These are phyloP conservation scores for Stemphylium beticola DNA, from an alignment of 2,329 filamentous ascomycete species.

Conservation along the genomic window DNA sequence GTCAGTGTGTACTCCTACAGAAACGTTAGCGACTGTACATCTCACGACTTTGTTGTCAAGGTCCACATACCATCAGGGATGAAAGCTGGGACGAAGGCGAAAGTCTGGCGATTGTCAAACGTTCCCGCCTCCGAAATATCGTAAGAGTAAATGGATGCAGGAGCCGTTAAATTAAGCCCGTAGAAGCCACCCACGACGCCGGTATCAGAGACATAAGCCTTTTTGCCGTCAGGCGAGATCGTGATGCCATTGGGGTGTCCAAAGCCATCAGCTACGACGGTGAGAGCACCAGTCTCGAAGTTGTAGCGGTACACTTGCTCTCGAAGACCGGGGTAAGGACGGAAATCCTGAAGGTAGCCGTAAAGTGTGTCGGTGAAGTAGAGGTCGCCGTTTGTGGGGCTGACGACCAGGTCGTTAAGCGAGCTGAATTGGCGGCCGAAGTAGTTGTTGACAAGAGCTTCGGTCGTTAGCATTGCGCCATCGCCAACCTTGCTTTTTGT, in stretches of 20 bases:
- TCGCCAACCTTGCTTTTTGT: not conserved
- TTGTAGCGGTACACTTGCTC: constrained; percentile 51
- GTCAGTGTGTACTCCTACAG: constrained; percentile 27
- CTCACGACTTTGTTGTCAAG: not conserved
- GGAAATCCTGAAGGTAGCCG: constrained; percentile 33
- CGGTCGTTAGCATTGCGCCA: constrained; percentile 2
- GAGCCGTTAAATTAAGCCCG: constrained; percentile 27
- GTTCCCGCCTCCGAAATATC: constrained; percentile 30
- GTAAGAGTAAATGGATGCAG: constrained; percentile 32
- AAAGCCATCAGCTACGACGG: constrained; percentile 49
- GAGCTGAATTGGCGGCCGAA: constrained; percentile 54
- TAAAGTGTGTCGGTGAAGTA: constrained; percentile 56
- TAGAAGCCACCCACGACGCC: constrained; percentile 29
- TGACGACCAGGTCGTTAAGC: constrained; percentile 50
- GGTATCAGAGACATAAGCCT: constrained; percentile 54
- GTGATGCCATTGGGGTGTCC: constrained; percentile 51
- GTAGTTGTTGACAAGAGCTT: constrained; percentile 51
- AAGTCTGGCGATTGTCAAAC: constrained; percentile 29
- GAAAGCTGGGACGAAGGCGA: constrained; percentile 24
- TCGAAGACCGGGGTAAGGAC: constrained; percentile 31
- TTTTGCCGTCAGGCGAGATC: constrained; percentile 49
- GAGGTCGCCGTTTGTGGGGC: constrained; percentile 48
- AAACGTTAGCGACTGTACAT: constrained; percentile 5
- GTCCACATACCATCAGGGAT: constrained; percentile 26
- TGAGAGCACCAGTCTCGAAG: constrained; percentile 46